Base-by-base conservation (phyloP, 768 basidiomycete species). In the Naematelia encephala region DNA sequence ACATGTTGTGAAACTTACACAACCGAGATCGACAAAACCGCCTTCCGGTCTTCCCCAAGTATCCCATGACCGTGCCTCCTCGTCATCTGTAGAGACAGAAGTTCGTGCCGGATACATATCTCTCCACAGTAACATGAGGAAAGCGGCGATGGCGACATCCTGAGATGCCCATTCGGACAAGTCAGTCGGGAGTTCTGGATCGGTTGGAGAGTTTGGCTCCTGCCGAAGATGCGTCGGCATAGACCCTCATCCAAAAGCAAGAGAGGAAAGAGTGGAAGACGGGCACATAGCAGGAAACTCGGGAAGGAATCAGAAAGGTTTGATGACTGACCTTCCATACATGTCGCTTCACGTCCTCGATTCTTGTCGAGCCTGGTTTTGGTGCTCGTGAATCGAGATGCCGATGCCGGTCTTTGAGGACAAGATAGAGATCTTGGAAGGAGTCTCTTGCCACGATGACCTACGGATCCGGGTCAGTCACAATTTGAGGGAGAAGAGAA, bases 111-210 rank as follows among this genome's bases (percentile, higher is more conserved):
- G 68, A 68, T 84, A 94, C 13, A 85, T 85, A 30, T 84, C 80
- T 67, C 87, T 90, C 94, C 94, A 97, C 2, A 97, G 79, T 0
- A 94, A 82, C 78, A 97, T 90, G 25, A 98, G 80, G 74, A 89
- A 97, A 1, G 91, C 90, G 1, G 91, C 91, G 44, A 98, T 93
- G 14, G 90, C 90, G 30, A 97, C 90, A 73, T 98, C 94, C 88
- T 94, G 66, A 28, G 47, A 34, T 13, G 66, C 67, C 67, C 68
- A 71, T 48, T 63, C 53, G 4, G 71, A 69, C 13, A 69, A 27
- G 46, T 70, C 66, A 39, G 50, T 46, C 34, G 34, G 34, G 16
- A 39, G 34, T 8, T 39, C 34, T 16, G 34, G 16, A 47, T 28
- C 45, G 25, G 29, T 19, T 4, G 60, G 55, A 0, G 56, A 42